Evolutionary conservation across 768 basidiomycete genomes (phyloP).

Genomic region (Heimioporus sp.): DNA sequence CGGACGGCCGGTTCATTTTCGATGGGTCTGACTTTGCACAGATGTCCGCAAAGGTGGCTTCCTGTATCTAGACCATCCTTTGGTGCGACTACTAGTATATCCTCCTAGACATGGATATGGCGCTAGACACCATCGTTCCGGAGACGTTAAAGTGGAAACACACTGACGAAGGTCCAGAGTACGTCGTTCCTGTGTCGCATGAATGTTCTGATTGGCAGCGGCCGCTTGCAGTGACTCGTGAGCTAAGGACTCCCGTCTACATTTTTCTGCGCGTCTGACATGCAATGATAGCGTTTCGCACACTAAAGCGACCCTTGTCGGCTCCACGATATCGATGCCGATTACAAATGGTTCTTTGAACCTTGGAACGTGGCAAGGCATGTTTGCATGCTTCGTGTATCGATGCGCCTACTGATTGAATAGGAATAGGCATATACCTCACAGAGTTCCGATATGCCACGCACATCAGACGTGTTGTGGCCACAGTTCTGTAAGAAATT

Average conservation of each 20-base stretch:
- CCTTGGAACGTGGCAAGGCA: conserved; percentile 93
- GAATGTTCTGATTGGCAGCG: background rate
- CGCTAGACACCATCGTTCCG: conserved; percentile 84
- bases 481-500: conserved; percentile 70
- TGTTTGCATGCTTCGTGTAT: conserved; percentile 8
- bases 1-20: background rate
- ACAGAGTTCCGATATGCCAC: conserved; percentile 76
- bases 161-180: conserved; percentile 93
- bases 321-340: conserved; percentile 78
- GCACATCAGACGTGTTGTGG: conserved; percentile 70
- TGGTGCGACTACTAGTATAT: conserved; percentile 30
- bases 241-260: conserved; percentile 23
- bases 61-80: background rate
- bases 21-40: conserved; percentile 17
- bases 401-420: conserved; percentile 1
- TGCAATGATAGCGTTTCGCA: conserved; percentile 77
- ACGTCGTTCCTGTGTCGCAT: conserved; percentile 12
- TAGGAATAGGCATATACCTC: conserved; percentile 68
- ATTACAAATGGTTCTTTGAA: conserved; percentile 77
- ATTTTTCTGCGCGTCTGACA: background rate
- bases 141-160: conserved; percentile 81
- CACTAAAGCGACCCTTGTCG: conserved; percentile 85
- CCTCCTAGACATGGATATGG: conserved; percentile 87
- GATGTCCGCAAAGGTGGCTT: conserved; percentile 44
- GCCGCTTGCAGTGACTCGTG: conserved; percentile 65